Base-by-base conservation (phyloP, 495 filamentous ascomycete genomes). In the Venustampulla echinocandica region DNA sequence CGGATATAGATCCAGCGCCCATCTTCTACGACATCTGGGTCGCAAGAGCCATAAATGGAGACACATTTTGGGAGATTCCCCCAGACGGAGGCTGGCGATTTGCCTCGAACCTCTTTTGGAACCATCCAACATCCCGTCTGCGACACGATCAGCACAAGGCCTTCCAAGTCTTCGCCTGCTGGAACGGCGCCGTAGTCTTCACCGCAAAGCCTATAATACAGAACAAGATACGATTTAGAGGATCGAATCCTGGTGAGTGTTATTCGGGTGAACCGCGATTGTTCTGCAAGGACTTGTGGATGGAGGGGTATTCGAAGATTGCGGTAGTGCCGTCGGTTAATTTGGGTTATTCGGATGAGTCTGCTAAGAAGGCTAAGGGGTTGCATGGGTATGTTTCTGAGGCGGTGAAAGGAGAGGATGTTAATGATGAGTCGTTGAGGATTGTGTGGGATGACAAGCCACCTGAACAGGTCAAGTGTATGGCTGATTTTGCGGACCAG, bases 101-200 rank as follows among this genome's bases (percentile, higher is more conserved):
- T 28, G 61, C 64, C 1, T 61, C 63, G 55, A 64, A 75, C 37
- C 53, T 76, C 32, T 72, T 76, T 43, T 72, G 65, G 61, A 64
- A 68, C 45, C 58, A 72, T 37, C 49, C 54, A 1, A 36, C 24
- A 5, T 38, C 63, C 9, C 53, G 54, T 14, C 42, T 34, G 10
- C 55, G 64, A 15, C 64, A 64, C 30, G 17, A 38, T 3, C 40
- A 37, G 6, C 44, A 52, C 9, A 54, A 54, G 24, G 69, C 74
- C 0, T 70, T 76, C 47, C 74, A 77, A 58, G 73, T 77, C 0
- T 75, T 74, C 35, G 65, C 69, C 0, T 76, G 73, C 57, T 75
- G 73, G 73, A 74, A 75, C 34, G 73, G 70, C 10, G 69, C 66
- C 13, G 41, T 42, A 19, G 27, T 64, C 18, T 47, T 74, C 14